These are phyloP conservation scores for Leccinum griseonigrum DNA, from an alignment of 1,284 basidiomycete species.

Conservation along the genomic window DNA sequence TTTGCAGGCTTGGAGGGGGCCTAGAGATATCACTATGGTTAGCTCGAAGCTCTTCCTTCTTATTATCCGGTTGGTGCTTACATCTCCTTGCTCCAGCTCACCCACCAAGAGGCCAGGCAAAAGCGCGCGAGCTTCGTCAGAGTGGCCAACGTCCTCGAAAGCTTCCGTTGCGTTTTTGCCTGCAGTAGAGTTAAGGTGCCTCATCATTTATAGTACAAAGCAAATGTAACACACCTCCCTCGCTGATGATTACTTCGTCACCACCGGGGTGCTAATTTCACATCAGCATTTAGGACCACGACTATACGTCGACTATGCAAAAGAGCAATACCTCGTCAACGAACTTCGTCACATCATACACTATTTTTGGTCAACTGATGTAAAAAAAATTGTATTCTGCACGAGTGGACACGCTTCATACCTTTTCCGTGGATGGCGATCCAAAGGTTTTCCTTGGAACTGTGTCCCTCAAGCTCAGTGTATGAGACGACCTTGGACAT, in stretches of 20 bases:
- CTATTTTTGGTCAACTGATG: slow-evolving; percentile 46
- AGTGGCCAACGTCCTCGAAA: slow-evolving; percentile 99
- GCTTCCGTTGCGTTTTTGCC: slow-evolving; percentile 96
- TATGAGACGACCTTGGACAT: slow-evolving; percentile 63
- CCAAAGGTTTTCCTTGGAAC: slow-evolving; percentile 71
- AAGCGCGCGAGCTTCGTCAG: slow-evolving; percentile 94
- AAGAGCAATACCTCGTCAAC: slow-evolving; percentile 85
- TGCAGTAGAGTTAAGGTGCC: slow-evolving; percentile 29
- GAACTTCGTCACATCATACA: slow-evolving; percentile 95
- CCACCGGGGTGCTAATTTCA: slow-evolving; percentile 78
- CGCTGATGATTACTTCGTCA: slow-evolving; percentile 94
- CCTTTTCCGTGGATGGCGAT: slow-evolving; percentile 84
- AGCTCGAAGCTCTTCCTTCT: not conserved
- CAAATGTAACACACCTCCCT: slow-evolving; percentile 69
- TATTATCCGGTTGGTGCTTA: slow-evolving; percentile 39
- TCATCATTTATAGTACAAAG: not conserved
- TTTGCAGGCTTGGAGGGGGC: slow-evolving; percentile 41
- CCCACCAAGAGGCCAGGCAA: slow-evolving; percentile 78
- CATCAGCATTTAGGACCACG: slow-evolving; percentile 2
- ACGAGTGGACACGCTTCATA: slow-evolving; percentile 36
- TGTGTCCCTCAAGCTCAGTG: slow-evolving; percentile 76
- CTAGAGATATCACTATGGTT: slow-evolving; percentile 10
- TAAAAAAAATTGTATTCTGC: not conserved
- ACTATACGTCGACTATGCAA: not conserved
- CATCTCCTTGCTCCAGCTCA: slow-evolving; percentile 69